Evolutionary conservation across 257 asterid species (phyloP).

Genomic region (Solanum chiquidenum): DNA sequence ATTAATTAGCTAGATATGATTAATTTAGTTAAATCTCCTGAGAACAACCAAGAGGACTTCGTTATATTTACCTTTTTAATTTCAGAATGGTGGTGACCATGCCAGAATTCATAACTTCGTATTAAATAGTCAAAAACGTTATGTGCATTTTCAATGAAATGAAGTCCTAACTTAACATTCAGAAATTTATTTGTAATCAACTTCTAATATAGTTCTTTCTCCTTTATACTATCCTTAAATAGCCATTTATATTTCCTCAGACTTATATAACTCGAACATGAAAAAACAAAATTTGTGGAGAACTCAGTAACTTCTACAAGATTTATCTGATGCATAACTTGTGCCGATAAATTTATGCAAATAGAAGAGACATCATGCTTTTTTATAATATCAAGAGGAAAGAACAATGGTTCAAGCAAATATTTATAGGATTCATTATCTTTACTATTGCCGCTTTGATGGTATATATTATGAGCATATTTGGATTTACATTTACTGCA

Average conservation of each 20-base stretch:
- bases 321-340: background rate
- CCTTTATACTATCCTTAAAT: background rate
- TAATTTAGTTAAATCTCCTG: background rate
- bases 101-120: background rate
- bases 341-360: background rate
- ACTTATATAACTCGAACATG: background rate
- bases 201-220: background rate
- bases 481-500: slow-evolving; percentile 15
- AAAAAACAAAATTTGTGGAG: background rate
- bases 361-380: background rate
- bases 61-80: background rate
- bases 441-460: background rate
- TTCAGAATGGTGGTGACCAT: background rate
- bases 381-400: background rate
- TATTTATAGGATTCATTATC: background rate
- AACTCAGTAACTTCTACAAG: background rate
- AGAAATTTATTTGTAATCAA: background rate
- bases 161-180: background rate
- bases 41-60: background rate
- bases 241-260: background rate
- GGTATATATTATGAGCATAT: background rate
- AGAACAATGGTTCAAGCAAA: background rate
- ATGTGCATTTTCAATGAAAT: background rate
- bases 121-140: background rate
- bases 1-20: background rate